Conservation (phyloP, 129 eudicot species). For the Ambrosia trifida region DNA sequence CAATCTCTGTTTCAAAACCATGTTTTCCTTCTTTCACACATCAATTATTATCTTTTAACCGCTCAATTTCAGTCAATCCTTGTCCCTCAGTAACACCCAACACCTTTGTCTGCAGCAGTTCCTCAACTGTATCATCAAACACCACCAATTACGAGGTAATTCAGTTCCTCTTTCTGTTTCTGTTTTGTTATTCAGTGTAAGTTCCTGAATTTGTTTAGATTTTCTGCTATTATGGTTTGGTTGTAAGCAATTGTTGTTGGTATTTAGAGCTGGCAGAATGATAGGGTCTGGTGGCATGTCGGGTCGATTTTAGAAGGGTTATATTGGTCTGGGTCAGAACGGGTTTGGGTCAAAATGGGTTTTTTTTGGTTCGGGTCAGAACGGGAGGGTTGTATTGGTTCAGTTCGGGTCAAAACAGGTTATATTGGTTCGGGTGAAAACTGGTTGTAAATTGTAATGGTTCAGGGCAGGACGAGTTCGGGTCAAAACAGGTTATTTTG, state of each 20-base stretch:
- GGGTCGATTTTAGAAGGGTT: too few species aligned
- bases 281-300: too few species aligned
- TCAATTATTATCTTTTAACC: slow-evolving; percentile 32
- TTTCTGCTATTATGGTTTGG: slow-evolving; percentile 7
- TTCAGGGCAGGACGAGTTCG: too few species aligned
- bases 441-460: too few species aligned
- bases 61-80: slow-evolving; percentile 19
- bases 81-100: slow-evolving; percentile 27
- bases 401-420: too few species aligned
- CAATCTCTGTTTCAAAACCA: slow-evolving; percentile 28
- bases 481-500: too few species aligned
- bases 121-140: slow-evolving; percentile 47
- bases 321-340: too few species aligned
- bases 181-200: too few species aligned
- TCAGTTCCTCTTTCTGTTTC: not conserved
- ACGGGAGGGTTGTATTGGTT: too few species aligned
- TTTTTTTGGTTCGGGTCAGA: too few species aligned
- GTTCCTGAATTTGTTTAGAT: not conserved
- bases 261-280: not conserved
- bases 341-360: too few species aligned
- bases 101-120: slow-evolving; percentile 43
- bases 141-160: slow-evolving; percentile 76
- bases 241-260: not conserved
- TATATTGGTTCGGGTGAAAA: too few species aligned
- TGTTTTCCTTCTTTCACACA: slow-evolving; percentile 2